Conservation (phyloP, 306 rosid genomes). For the Erythrophleum fordii region DNA sequence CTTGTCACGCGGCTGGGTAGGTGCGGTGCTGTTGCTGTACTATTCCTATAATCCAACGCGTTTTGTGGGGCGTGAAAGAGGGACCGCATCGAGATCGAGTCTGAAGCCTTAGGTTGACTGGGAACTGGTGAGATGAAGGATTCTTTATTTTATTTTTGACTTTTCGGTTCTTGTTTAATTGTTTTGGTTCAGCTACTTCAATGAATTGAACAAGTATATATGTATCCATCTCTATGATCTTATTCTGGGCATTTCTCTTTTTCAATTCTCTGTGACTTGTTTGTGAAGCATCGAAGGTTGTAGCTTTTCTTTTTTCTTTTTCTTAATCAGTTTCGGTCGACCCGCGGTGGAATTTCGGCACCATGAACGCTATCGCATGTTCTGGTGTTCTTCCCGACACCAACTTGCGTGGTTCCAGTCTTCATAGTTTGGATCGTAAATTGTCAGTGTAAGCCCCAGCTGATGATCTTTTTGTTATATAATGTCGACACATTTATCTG, state of each 20-base stretch:
- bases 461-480: background rate
- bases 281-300: background rate
- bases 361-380: constrained; percentile 53
- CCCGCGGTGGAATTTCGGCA: background rate
- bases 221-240: background rate
- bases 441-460: constrained; percentile 49
- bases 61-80: background rate
- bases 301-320: background rate
- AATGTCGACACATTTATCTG: background rate
- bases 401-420: constrained; percentile 30
- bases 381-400: constrained; percentile 42
- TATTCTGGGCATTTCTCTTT: constrained; percentile 1
- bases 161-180: background rate
- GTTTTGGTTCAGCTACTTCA: background rate
- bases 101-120: background rate
- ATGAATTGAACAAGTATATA: background rate
- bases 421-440: constrained; percentile 39
- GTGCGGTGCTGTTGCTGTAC: background rate
- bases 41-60: background rate
- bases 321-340: constrained; percentile 3
- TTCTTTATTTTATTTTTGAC: constrained; percentile 22
- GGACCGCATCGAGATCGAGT: background rate
- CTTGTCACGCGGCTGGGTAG: background rate
- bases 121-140: background rate
- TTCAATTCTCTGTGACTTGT: background rate